These are phyloP conservation scores for Cladosporium oxysporum DNA, from an alignment of 2,329 filamentous ascomycete genomes.

Conservation along the genomic window DNA sequence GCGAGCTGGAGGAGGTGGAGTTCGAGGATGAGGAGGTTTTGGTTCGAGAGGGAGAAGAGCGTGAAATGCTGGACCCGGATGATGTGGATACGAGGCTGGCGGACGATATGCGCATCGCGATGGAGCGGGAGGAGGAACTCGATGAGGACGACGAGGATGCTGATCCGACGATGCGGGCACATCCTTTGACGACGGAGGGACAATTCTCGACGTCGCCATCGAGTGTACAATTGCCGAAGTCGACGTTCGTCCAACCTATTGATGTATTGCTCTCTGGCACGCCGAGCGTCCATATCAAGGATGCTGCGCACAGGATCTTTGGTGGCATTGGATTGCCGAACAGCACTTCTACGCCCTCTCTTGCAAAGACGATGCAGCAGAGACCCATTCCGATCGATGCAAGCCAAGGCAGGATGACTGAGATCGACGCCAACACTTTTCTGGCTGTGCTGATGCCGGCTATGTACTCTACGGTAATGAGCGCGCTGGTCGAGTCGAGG, in stretches of 20 bases:
- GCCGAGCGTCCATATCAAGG: constrained; percentile 72
- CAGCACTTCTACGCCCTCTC: constrained; percentile 69
- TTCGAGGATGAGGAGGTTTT: constrained; percentile 44
- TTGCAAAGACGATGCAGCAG: constrained; percentile 59
- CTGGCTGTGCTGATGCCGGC: constrained; percentile 69
- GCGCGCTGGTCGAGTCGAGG: constrained; percentile 70
- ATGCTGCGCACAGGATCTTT: constrained; percentile 71
- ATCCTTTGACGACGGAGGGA: constrained; percentile 73
- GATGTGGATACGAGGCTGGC: constrained; percentile 28
- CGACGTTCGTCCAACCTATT: constrained; percentile 70
- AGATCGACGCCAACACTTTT: constrained; percentile 75
- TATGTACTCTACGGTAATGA: constrained; percentile 68
- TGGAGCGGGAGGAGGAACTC: constrained; percentile 24
- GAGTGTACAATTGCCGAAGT: constrained; percentile 73
- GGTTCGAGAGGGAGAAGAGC: constrained; percentile 24
- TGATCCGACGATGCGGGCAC: constrained; percentile 57
- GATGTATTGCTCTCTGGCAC: constrained; percentile 61
- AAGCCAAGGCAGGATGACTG: constrained; percentile 65
- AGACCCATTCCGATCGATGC: constrained; percentile 66
- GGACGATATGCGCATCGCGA: constrained; percentile 30
- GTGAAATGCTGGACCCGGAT: constrained; percentile 58
- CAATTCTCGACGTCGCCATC: constrained; percentile 71
- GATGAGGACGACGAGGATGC: constrained; percentile 31
- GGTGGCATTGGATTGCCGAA: constrained; percentile 75
- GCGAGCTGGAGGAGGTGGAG: constrained; percentile 63